These are phyloP conservation scores for Vararia minispora DNA, from an alignment of 768 basidiomycete genomes.

Conservation along the genomic window DNA sequence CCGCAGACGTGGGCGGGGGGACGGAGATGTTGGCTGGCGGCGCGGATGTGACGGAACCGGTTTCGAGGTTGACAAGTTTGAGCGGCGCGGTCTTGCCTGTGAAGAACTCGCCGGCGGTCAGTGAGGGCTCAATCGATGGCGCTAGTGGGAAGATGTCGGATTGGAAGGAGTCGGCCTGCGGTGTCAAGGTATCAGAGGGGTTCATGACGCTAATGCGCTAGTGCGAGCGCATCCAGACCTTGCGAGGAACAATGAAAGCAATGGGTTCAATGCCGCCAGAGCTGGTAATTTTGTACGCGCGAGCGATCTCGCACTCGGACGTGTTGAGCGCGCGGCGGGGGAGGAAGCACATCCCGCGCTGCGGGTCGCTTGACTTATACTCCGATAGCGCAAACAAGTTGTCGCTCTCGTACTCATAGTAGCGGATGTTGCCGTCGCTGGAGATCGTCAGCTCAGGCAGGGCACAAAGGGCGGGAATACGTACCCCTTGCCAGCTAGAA, in stretches of 20 bases:
- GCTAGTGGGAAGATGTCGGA: conserved; percentile 95
- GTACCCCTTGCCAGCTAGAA: conserved; percentile 77
- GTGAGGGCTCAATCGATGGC: conserved; percentile 66
- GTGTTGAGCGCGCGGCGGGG: conserved; percentile 87
- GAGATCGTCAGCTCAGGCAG: conserved; percentile 7
- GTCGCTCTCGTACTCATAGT: conserved; percentile 91
- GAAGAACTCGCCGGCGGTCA: conserved; percentile 82
- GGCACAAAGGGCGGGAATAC: conserved; percentile 10
- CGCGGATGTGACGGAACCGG: conserved; percentile 36
- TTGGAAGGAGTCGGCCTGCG: conserved; percentile 88
- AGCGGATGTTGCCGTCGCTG: conserved; percentile 96
- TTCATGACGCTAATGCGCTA: too few relatives aligned
- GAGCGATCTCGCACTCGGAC: conserved; percentile 87
- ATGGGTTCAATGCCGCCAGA: conserved; percentile 73
- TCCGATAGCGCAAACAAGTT: conserved; percentile 66
- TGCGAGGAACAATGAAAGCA: conserved; percentile 90
- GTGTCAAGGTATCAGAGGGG: too few relatives aligned
- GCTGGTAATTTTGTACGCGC: conserved; percentile 81
- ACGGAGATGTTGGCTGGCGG: conserved; percentile 16
- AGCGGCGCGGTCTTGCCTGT: conserved; percentile 68
- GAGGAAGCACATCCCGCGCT: conserved; percentile 95
- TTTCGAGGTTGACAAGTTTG: conserved; percentile 73
- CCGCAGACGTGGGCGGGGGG: conserved; percentile 17
- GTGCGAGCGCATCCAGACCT: conserved; percentile 32
- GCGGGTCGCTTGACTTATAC: conserved; percentile 83